Evolutionary conservation across 305 asterid genomes (phyloP).

Genomic region (Rubia tinctorum): DNA sequence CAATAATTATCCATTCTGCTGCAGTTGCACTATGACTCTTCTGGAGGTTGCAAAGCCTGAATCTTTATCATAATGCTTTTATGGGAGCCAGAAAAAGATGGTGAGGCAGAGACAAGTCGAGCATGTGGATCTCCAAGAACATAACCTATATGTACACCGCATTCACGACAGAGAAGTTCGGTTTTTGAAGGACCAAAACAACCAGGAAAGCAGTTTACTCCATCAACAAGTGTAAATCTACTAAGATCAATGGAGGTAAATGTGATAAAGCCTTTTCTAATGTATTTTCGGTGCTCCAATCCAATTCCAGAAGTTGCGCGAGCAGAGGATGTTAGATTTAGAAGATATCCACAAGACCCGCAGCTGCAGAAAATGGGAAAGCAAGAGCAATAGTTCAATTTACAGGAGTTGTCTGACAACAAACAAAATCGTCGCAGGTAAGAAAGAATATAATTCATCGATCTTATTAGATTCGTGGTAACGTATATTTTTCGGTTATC

Average conservation of each 20-base stretch:
- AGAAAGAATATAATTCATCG: too few relatives aligned
- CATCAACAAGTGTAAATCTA: conserved; percentile 76
- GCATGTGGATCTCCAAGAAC: conserved; percentile 60
- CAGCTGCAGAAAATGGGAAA: conserved; percentile 43
- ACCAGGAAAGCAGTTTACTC: conserved; percentile 59
- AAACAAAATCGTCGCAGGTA: not conserved
- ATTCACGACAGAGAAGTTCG: conserved; percentile 72
- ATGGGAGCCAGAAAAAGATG: conserved; percentile 45
- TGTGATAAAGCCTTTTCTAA: conserved; percentile 55
- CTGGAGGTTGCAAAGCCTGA: conserved; percentile 61
- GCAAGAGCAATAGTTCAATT: conserved; percentile 3
- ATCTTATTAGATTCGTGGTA: not conserved
- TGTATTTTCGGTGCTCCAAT: conserved; percentile 51
- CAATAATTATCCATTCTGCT: conserved; percentile 29
- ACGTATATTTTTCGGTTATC: not conserved
- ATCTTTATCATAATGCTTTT: conserved; percentile 57
- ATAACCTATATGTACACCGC: conserved; percentile 66
- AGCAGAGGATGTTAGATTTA: conserved; percentile 57
- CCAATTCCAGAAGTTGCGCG: conserved; percentile 50
- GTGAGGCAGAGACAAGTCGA: conserved; percentile 59
- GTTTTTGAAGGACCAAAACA: conserved; percentile 52
- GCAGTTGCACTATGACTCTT: conserved; percentile 30
- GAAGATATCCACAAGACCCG: conserved; percentile 80
- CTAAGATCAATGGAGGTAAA: conserved; percentile 63
- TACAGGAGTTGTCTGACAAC: not conserved